phyloP scores from a whole-genome alignment of 2,329 filamentous ascomycete genomes.

The Neofusicoccum parvum region DNA sequence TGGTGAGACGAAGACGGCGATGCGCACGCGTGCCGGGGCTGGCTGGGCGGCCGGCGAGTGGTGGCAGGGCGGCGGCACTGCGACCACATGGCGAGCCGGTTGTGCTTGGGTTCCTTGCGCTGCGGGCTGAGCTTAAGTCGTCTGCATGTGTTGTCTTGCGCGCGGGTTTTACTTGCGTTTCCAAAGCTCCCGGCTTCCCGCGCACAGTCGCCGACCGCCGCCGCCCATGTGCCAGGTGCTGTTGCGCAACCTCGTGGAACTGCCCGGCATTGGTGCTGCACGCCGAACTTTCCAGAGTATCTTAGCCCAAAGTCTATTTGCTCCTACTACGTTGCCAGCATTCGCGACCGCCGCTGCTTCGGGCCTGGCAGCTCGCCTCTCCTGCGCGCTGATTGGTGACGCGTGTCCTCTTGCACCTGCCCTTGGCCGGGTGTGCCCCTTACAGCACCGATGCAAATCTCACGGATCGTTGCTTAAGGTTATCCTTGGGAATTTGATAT shows the following conservation, averaged over 20 bases:
- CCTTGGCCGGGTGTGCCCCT: neutral
- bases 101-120: slow-evolving; percentile 18
- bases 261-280: slow-evolving; percentile 1
- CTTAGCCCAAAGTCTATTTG: slow-evolving; percentile 17
- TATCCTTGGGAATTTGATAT: slow-evolving; percentile 13
- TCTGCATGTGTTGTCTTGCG: slow-evolving; percentile 12
- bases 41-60: neutral
- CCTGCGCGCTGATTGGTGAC: neutral
- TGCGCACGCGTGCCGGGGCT: neutral
- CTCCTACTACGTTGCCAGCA: neutral
- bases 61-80: neutral
- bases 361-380: neutral
- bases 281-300: slow-evolving; percentile 16
- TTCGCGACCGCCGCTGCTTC: slow-evolving; percentile 7
- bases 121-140: slow-evolving; percentile 18
- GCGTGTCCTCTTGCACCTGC: neutral
- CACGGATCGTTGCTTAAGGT: neutral
- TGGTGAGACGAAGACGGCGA: slow-evolving; percentile 5
- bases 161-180: neutral
- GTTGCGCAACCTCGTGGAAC: slow-evolving; percentile 6
- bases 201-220: neutral
- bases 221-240: slow-evolving; percentile 9
- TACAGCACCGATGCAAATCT: neutral
- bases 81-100: slow-evolving; percentile 16
- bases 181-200: neutral